Conservation (phyloP, 306 rosid genomes). For the Prunus dulcis region DNA sequence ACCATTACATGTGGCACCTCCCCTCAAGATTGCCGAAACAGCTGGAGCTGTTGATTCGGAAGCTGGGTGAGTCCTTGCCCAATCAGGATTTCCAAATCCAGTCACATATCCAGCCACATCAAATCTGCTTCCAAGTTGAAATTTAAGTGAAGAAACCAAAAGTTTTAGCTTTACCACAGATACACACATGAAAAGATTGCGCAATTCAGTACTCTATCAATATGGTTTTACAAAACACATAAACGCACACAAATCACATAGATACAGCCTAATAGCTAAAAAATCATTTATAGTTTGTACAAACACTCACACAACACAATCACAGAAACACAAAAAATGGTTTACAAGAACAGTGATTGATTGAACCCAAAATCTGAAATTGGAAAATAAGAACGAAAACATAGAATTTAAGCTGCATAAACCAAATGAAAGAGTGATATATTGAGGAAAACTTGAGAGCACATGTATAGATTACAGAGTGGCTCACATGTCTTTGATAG, state of each 20-base stretch:
- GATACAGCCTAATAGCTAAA: background rate
- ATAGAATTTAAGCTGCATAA: background rate
- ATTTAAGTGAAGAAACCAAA: background rate
- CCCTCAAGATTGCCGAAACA: conserved; percentile 49
- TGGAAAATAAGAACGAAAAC: background rate
- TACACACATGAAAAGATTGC: background rate
- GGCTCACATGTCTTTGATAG: conserved; percentile 84
- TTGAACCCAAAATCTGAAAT: background rate
- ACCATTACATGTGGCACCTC: conserved; percentile 84
- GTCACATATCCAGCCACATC: conserved; percentile 73
- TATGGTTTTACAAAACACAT: background rate
- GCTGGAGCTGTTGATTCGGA: conserved; percentile 76
- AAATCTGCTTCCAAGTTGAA: conserved; percentile 47
- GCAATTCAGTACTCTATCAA: background rate
- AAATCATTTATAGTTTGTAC: background rate
- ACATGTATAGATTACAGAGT: background rate
- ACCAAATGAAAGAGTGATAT: conserved; percentile 1
- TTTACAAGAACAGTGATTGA: background rate
- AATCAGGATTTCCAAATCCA: conserved; percentile 90
- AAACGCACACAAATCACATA: background rate
- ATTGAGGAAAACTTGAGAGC: background rate
- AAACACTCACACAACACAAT: background rate
- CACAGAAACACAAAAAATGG: background rate
- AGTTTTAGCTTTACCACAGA: background rate
- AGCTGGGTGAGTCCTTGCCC: conserved; percentile 83